Evolutionary conservation across 805 yeast species (phyloP), one percentile per base, ranked within the genome.

Genomic region (Priceomyces haplophilus): DNA sequence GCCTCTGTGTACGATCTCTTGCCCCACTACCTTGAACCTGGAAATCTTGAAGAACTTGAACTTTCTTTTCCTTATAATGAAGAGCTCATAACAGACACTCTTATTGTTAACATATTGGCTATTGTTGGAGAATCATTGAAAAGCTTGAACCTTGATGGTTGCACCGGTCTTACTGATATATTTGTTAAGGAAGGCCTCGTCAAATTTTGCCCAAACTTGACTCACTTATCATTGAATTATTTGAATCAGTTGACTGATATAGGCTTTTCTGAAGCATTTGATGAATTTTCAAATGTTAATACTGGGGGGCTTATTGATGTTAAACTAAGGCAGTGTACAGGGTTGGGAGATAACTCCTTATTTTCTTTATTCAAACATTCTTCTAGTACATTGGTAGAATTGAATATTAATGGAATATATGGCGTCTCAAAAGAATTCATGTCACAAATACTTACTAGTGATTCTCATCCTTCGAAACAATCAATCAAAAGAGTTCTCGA

Each of bases 321-420:
- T 16, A 78, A 77, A 49, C 55, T 91, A 5, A 72, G 79, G 16
- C 78, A 91, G 49, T 88, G 96, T 56, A 62, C 75, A 5, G 75
- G 76, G 1, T 53, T 91, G 12, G 80, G 80, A 0, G 89, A 88
- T 57, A 69, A 62, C 7, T 83, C 87, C 0, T 55, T 88, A 1
- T 67, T 73, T 34, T 80, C 83, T 8, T 56, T 87, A 23, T 54
- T 89, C 3, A 56, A 69, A 3, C 95, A 88, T 49, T 79, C 86
- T 1, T 75, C 77, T 2, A 59, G 72, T 18, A 80, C 96, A 0
- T 55, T 93, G 21, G 83, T 83, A 19, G 83, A 83, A 39, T 62
- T 93, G 20, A 80, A 78, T 48, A 47, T 93, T 45, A 91, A 91
- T 57, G 86, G 96, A 0, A 56, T 88, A n/a, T 75, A 79, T 47